Conservation (phyloP, 129 eudicot species). For the Logfia minima region DNA sequence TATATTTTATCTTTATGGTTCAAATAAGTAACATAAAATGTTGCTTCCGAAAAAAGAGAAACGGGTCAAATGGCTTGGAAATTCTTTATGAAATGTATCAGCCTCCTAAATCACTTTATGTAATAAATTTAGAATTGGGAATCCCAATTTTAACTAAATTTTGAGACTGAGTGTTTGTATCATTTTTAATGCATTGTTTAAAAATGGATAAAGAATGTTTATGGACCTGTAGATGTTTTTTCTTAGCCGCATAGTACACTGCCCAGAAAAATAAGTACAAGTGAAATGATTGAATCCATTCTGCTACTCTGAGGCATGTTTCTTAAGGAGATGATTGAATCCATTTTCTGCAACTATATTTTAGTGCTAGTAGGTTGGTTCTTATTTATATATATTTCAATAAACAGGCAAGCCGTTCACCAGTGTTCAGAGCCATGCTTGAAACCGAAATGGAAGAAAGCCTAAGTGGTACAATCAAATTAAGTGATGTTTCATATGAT, state of each 20-base stretch:
- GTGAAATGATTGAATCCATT: background rate
- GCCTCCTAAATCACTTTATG: background rate
- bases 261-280: too few relatives aligned
- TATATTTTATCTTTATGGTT: background rate
- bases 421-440: slow-evolving; percentile 94
- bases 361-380: background rate
- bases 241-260: too few relatives aligned
- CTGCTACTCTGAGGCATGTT: background rate
- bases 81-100: background rate
- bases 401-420: slow-evolving; percentile 84
- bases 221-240: background rate
- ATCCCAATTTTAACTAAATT: background rate
- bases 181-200: background rate
- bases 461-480: slow-evolving; percentile 86
- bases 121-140: background rate
- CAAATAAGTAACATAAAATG: background rate
- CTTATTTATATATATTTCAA: background rate
- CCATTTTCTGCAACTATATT: background rate
- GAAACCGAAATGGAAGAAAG: slow-evolving; percentile 96
- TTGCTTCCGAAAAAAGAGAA: background rate
- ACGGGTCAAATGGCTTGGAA: background rate
- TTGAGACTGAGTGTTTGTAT: background rate
- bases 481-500: slow-evolving; percentile 80
- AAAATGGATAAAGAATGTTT: background rate
- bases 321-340: background rate